Evolutionary conservation across 1,139 yeast genomes (phyloP).

Genomic region (Eremothecium cymbalariae): DNA sequence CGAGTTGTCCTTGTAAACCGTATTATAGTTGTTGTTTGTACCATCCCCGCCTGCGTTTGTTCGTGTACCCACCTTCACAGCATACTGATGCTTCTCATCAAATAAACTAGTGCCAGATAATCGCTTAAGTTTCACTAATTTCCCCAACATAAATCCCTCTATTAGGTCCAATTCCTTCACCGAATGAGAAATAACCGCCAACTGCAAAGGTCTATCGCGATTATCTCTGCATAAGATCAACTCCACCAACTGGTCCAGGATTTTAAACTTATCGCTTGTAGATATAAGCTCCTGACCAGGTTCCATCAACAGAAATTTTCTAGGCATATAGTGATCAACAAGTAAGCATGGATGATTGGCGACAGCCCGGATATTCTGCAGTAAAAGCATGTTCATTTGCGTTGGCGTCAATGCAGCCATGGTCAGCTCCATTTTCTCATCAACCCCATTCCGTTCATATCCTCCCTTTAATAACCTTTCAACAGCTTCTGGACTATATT

Average conservation of each 20-base stretch:
- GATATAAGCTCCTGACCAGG: slow-evolving; percentile 46
- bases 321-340: slow-evolving; percentile 70
- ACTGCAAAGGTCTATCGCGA: slow-evolving; percentile 14
- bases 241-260: slow-evolving; percentile 46
- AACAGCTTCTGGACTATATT: slow-evolving; percentile 12
- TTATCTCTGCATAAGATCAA: slow-evolving; percentile 18
- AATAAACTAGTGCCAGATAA: slow-evolving; percentile 54
- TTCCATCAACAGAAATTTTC: slow-evolving; percentile 55
- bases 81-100: slow-evolving; percentile 30
- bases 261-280: slow-evolving; percentile 52
- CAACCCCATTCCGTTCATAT: slow-evolving; percentile 10
- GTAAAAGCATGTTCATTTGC: slow-evolving; percentile 37
- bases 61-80: no score
- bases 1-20: not conserved
- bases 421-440: slow-evolving; percentile 10
- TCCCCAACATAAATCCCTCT: slow-evolving; percentile 61
- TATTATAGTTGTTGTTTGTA: not conserved
- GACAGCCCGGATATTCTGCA: slow-evolving; percentile 43
- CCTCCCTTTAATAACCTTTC: slow-evolving; percentile 9
- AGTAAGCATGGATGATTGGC: slow-evolving; percentile 59
- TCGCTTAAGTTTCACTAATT: slow-evolving; percentile 47
- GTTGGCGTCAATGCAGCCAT: slow-evolving; percentile 24
- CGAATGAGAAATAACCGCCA: slow-evolving; percentile 52
- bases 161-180: slow-evolving; percentile 63
- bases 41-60: slow-evolving; percentile 7